Conservation (phyloP, 768 basidiomycete genomes). For the Leccinellum rugosiceps region DNA sequence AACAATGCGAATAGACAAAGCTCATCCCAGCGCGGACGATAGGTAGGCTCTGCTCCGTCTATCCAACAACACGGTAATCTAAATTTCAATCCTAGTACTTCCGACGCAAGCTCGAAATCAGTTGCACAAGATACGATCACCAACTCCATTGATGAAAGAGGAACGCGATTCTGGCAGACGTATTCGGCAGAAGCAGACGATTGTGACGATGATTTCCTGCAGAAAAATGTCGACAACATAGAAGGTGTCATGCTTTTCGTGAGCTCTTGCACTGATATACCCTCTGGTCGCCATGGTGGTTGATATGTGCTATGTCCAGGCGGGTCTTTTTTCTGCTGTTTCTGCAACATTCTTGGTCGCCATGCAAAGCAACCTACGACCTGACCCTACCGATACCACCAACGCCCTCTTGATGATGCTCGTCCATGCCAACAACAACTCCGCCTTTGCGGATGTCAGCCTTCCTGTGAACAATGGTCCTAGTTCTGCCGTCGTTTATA, state of each 20-base stretch:
- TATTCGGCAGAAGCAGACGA: not conserved
- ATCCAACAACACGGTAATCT: not conserved
- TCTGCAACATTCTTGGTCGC: conserved; percentile 39
- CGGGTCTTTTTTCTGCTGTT: conserved; percentile 41
- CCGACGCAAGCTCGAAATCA: not conserved
- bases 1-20: not conserved
- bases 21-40: not conserved
- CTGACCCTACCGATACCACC: conserved; percentile 27
- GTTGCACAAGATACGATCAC: not conserved
- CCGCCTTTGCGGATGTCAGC: conserved; percentile 4
- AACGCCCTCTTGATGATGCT: conserved; percentile 26
- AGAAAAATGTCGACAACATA: not conserved
- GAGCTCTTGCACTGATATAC: not conserved
- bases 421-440: conserved; percentile 8
- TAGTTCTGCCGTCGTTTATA: conserved; percentile 7
- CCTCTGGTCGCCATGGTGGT: not conserved
- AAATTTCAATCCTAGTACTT: not conserved
- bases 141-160: not conserved
- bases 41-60: not conserved
- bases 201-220: conserved; percentile 1
- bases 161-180: not conserved
- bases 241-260: conserved; percentile 4
- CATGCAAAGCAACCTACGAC: conserved; percentile 33
- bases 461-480: conserved; percentile 19
- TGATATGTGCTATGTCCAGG: conserved; percentile 17